Base-by-base conservation (phyloP, 129 eudicot genomes). In the Calendula officinalis region DNA sequence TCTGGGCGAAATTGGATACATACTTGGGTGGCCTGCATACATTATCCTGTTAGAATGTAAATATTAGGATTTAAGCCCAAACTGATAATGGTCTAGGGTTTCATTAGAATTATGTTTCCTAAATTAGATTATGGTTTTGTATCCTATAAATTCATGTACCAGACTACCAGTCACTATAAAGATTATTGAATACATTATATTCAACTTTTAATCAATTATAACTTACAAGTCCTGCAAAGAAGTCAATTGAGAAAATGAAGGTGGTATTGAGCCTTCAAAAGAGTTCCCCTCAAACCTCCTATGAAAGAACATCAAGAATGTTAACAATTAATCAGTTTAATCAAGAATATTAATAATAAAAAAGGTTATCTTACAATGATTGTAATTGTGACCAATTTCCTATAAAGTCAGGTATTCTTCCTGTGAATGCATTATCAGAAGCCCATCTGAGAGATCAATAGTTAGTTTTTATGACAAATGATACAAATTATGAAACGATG, bases 201-300 rank as follows among this genome's bases (percentile, higher is more conserved):
- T 22, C 30, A 22, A 22, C 30, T 22, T 22, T 22, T 22, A 22
- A 22, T 22, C 30, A 22, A 22, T 22, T 22, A 62, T 49, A 6
- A 70, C 95, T 74, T 75, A 90, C 97, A 90, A 70, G 2, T 80
- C 87, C 41, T 47, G 64, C 81, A 90, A 70, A 27, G 53, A 39
- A 60, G 81, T 82, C 66, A 90, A 63, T 45, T 36, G 80, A 74
- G 95, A 80, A 78, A 87, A 75, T 15, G 90, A 32, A 62, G 78
- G 14, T 70, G 98, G 98, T 82, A 91, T 84, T 17, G 90, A 79
- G 61, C 98, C 98, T 68, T 77, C 71, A 54, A 91, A 82, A 45
- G 96, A 70, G 72, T 82, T 91, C 61, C 98, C 96, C 68, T 87
- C 79, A 10, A 91, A 54, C 84, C 90, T 80, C 77, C 98, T 91